Conservation (phyloP, 2,329 filamentous ascomycete genomes). For the Whalleya microplaca region DNA sequence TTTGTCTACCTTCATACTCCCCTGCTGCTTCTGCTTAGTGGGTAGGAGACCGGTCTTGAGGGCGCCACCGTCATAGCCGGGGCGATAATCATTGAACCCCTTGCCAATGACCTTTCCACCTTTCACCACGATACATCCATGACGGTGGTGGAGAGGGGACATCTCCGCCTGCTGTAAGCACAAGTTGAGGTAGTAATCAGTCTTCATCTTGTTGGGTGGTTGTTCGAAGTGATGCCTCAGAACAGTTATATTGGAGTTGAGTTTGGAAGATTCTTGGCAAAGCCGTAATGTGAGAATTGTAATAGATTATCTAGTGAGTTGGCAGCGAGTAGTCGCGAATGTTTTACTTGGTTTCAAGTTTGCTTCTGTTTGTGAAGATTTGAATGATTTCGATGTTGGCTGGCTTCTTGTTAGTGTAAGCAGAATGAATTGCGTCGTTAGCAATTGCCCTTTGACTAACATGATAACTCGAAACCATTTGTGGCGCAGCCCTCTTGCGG, state of each 20-base stretch:
- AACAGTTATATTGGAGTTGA: background rate
- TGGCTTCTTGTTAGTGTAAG: too few relatives aligned
- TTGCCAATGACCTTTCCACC: conserved; percentile 57
- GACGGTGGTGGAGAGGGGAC: conserved; percentile 53
- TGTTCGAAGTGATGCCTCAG: too few relatives aligned
- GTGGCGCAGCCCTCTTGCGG: too few relatives aligned
- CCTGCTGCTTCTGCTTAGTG: conserved; percentile 42
- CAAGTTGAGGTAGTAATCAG: conserved; percentile 52
- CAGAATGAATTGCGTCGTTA: too few relatives aligned
- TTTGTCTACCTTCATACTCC: conserved; percentile 35
- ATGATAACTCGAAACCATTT: too few relatives aligned
- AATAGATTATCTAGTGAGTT: too few relatives aligned
- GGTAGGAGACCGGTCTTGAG: conserved; percentile 50
- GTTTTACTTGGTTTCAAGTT: too few relatives aligned
- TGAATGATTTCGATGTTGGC: too few relatives aligned
- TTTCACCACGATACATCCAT: conserved; percentile 54
- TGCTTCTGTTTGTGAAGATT: too few relatives aligned
- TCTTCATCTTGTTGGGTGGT: conserved; percentile 27
- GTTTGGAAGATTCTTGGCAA: background rate
- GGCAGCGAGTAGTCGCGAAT: too few relatives aligned
- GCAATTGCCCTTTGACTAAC: too few relatives aligned
- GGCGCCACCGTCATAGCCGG: conserved; percentile 53
- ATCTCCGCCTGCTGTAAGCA: conserved; percentile 55
- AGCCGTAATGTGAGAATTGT: background rate
- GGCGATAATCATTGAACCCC: conserved; percentile 54